These are phyloP conservation scores for Calonectria pteridis DNA, from an alignment of 2,329 filamentous ascomycete genomes.

Conservation along the genomic window DNA sequence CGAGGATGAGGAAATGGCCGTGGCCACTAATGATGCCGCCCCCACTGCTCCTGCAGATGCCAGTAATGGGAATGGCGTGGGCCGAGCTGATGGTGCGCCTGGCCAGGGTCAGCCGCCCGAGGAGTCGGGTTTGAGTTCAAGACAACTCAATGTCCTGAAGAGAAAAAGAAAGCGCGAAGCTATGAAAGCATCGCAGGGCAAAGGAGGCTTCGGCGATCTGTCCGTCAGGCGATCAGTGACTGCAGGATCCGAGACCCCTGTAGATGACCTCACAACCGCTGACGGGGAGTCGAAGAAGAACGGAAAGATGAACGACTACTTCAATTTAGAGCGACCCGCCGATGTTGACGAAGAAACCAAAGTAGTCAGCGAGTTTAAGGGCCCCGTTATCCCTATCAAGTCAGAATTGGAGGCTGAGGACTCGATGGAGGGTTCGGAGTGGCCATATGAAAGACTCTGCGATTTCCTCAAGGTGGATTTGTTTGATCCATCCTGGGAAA, in stretches of 20 bases:
- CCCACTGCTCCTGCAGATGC: conserved; percentile 61
- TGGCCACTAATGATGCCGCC: conserved; percentile 66
- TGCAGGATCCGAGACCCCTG: conserved; percentile 71
- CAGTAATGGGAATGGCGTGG: conserved; percentile 49
- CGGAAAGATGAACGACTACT: conserved; percentile 83
- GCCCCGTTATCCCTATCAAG: conserved; percentile 82
- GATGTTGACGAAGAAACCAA: conserved; percentile 91
- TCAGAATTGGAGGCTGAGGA: conserved; percentile 85
- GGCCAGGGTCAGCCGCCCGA: conserved; percentile 63
- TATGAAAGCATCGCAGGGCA: conserved; percentile 86
- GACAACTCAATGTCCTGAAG: conserved; percentile 94
- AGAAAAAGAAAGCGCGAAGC: conserved; percentile 92
- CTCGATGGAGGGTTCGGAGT: conserved; percentile 83
- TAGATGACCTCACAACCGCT: conserved; percentile 68
- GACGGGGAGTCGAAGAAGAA: conserved; percentile 70
- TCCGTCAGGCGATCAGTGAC: conserved; percentile 74
- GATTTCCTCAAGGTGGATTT: conserved; percentile 95
- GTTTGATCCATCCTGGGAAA: conserved; percentile 95
- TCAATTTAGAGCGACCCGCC: conserved; percentile 83
- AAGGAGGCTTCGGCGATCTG: conserved; percentile 90
- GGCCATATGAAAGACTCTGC: conserved; percentile 94
- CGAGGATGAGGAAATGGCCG: conserved; percentile 82
- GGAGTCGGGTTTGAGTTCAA: conserved; percentile 84
- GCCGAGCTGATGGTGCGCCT: conserved; percentile 52
- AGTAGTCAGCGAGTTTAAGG: conserved; percentile 96